Base-by-base conservation (phyloP, 352 stramenopile genomes). In the Phytophthora capsici region DNA sequence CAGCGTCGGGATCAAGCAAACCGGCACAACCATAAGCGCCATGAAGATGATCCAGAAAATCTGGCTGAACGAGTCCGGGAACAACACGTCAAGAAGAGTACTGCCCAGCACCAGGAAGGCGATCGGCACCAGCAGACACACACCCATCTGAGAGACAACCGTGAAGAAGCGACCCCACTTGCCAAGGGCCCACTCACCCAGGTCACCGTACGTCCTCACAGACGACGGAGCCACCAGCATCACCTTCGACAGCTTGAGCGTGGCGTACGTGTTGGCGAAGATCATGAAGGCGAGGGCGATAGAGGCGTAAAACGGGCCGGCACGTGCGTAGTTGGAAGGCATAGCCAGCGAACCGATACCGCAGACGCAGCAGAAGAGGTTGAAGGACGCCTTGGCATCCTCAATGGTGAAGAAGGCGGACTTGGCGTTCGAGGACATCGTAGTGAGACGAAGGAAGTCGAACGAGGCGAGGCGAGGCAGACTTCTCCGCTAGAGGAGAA, bases 191-290 rank as follows among this genome's bases (percentile, higher is more conserved):
- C 63, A 77, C 41, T 77, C 68, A n/a, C 66, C 68, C 4, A 77
- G 38, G 43, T 85, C 76, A 34, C 73, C 70, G 50, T 75, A 82
- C 28, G 76, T 85, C 48, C 66, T 74, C 30, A 86, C 74, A 12
- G 63, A 75, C 22, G 53, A 66, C 17, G 77, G 77, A 9, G 77
- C 74, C 12, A 70, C 58, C 17, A 86, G 64, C 59, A 86, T 28
- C 8, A 84, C 75, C 43, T 74, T 73, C 48, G 69, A 80, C 23
- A 76, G 60, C n/a, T 57, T 71, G 36, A 85, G 66, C 1, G 76
- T 81, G 7, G 76, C 62, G 61, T 83, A 85, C 26, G 78, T 70
- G 69, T 85, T 85, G 58, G 74, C 73, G 47, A 78, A 80, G 30
- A 70, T 61, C 75, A 84, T 84, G 63, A 82, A 84, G 6, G 73